These are phyloP conservation scores for Triticum aestivum DNA, from an alignment of 176 grass and related monocot species.

Conservation along the genomic window IWGSC_CS_RefSeq_v2.1 NC_057798.1:296387723-296388222, in stretches of 20 bases:
- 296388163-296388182: too few species aligned
- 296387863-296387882: background rate
- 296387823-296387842: background rate
- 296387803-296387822: background rate
- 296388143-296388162: too few species aligned
- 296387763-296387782: background rate
- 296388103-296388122: too few species aligned
- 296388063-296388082: too few species aligned
- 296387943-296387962: conserved; percentile 1
- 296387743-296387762: background rate
- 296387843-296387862: background rate
- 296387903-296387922: background rate
- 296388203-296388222: too few species aligned
- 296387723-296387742: background rate
- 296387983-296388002: too few species aligned
- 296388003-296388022: too few species aligned
- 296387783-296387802: background rate
- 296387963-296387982: background rate
- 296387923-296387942: background rate
- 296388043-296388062: too few species aligned
- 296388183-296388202: too few species aligned
- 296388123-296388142: too few species aligned
- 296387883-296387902: background rate
- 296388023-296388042: too few species aligned
- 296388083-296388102: too few species aligned